These are phyloP conservation scores for Globisporangium radiosum DNA, from an alignment of 352 stramenopile species.

Conservation along the genomic window DNA sequence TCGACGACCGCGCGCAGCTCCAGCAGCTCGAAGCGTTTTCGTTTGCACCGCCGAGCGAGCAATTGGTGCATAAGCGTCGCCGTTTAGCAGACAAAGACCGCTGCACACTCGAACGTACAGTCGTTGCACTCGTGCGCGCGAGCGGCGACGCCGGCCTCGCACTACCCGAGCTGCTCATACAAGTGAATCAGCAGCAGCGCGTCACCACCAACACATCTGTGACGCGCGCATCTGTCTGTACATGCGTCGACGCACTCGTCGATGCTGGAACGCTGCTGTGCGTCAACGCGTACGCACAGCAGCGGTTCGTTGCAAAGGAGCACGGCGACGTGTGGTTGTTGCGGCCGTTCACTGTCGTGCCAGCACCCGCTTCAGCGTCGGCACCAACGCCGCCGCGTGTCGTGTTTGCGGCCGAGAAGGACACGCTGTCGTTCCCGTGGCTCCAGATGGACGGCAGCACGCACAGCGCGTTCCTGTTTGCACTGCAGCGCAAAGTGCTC, in stretches of 20 bases:
- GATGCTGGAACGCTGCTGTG: constrained; percentile 48
- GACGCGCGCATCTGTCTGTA: constrained; percentile 14
- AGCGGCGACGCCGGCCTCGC: constrained; percentile 41
- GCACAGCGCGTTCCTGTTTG: constrained; percentile 71
- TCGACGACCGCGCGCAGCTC: constrained; percentile 27
- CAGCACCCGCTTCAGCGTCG: constrained; percentile 9
- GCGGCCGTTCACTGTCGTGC: constrained; percentile 51
- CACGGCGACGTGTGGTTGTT: constrained; percentile 64
- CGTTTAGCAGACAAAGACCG: constrained; percentile 14
- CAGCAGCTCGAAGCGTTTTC: constrained; percentile 53
- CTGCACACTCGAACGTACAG: constrained; percentile 13
- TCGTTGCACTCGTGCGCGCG: constrained; percentile 27
- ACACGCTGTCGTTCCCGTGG: constrained; percentile 73
- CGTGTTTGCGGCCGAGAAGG: constrained; percentile 70
- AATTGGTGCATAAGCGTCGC: constrained; percentile 11
- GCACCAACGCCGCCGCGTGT: constrained; percentile 21
- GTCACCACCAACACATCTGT: background rate
- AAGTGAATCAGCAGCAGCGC: constrained; percentile 6
- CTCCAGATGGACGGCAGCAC: constrained; percentile 75
- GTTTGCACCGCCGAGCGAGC: background rate
- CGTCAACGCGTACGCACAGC: constrained; percentile 64
- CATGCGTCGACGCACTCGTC: constrained; percentile 39
- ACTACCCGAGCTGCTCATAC: constrained; percentile 21
- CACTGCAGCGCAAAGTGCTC: constrained; percentile 72
- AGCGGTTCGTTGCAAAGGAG: constrained; percentile 62